Evolutionary conservation across 257 asterid genomes (phyloP).

Genomic region (Anisodus tanguticus): DNA sequence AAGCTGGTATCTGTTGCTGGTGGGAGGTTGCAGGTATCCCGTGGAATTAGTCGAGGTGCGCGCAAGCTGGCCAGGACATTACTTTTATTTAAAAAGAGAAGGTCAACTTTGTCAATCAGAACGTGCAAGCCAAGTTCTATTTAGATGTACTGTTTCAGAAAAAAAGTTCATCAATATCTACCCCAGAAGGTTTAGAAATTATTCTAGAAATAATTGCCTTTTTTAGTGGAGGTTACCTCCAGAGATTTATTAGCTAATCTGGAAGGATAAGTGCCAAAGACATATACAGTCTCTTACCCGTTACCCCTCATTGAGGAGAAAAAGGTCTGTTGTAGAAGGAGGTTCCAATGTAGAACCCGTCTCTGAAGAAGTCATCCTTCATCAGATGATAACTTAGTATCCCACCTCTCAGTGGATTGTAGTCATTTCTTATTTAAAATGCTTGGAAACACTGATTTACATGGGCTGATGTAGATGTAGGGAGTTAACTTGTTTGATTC

Average conservation of each 20-base stretch:
- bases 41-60: no score
- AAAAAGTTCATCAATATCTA: neutral
- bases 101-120: neutral
- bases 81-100: no score
- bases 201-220: neutral
- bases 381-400: neutral
- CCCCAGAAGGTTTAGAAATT: neutral
- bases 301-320: neutral
- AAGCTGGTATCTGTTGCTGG: no score
- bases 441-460: neutral
- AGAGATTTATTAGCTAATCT: neutral
- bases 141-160: neutral
- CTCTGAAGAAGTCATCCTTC: neutral
- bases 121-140: neutral
- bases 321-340: conserved; percentile 9
- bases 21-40: no score
- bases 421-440: neutral
- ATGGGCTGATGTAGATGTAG: neutral
- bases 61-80: no score
- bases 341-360: neutral
- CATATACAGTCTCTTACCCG: neutral
- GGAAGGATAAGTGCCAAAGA: neutral
- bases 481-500: neutral
- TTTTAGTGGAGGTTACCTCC: neutral
- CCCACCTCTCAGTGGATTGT: neutral